Base-by-base conservation (phyloP, 2,329 filamentous ascomycete species). In the Geoglossum cookeanum region DNA sequence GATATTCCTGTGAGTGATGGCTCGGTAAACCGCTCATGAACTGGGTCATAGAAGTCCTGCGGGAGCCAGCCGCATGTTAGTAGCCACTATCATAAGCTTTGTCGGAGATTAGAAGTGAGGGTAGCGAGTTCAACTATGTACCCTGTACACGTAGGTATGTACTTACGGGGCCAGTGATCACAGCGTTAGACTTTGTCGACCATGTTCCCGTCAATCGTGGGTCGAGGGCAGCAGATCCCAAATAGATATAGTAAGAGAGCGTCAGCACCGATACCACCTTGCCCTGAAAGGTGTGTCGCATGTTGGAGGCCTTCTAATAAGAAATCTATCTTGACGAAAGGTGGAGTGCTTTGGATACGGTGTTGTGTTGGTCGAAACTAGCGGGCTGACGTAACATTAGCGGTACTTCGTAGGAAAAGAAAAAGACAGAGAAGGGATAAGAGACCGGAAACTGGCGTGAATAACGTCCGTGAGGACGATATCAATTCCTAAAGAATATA, bases 31-130 rank as follows among this genome's bases (percentile, higher is more conserved):
- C 72, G 72, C 63, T 87, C 84, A 58, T 79, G 75, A 55, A 79
- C 70, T 3, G 81, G 79, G 68, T 87, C 78, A 64, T 85, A 87
- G 69, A 87, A 86, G 63, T 74, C 77, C 83, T 86, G 30, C 37
- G 11, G 11, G n/a, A 7, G 5, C 29, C 11, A 42, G n/a, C 37
- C 11, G 11, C 37, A 42, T 4, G 37, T 42, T 15, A 42, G 11
- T 6, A 27, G 33, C 22, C 3, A 47, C 17, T 44, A 9, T 15
- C 17, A 11, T 13, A 13, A 30, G 9, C 27, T 17, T 5, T 15
- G 49, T 8, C 13, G 35, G 27, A 42, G 32, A 11, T 37, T 55
- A 11, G 32, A 42, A 2, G 27, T 39, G 53, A 55, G 13, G 30
- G 8, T 55, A 33, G 4, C 4, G 27, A 55, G 29, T 13, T 13